phyloP scores from a whole-genome alignment of 1,284 basidiomycete species.

The Rhodotorula sp. region DNA sequence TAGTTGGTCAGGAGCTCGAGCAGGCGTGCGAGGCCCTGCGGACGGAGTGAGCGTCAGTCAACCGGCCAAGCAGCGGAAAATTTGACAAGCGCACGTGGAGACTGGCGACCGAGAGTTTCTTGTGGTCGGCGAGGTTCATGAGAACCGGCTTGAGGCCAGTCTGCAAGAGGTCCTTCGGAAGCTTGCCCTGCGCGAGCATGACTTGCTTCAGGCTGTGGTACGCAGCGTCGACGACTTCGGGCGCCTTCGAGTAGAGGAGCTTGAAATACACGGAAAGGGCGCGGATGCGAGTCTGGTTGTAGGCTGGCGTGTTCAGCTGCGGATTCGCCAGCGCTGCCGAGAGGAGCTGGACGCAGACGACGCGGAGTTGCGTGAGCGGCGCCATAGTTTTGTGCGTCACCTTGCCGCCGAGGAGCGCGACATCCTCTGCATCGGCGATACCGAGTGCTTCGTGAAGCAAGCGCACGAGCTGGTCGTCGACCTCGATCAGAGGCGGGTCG shows the following conservation, averaged over 20 bases:
- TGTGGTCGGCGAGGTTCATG: constrained; percentile 97
- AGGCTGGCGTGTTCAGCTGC: constrained; percentile 81
- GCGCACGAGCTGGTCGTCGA: constrained; percentile 63
- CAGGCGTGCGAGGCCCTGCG: constrained; percentile 84
- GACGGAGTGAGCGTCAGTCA: no score
- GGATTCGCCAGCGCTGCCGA: constrained; percentile 92
- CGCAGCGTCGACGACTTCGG: constrained; percentile 92
- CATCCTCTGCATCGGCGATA: constrained; percentile 91
- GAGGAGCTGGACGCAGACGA: constrained; percentile 88
- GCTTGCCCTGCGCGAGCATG: constrained; percentile 79
- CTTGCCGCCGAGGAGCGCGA: constrained; percentile 68
- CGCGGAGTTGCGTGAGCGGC: constrained; percentile 87
- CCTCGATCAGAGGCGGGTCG: constrained; percentile 51
- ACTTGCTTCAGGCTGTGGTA: constrained; percentile 91
- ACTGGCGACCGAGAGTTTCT: constrained; percentile 88
- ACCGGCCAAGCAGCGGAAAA: background rate
- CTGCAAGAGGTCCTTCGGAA: constrained; percentile 94
- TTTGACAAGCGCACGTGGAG: constrained; percentile 53
- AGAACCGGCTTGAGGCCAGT: constrained; percentile 92
- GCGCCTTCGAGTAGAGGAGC: constrained; percentile 89
- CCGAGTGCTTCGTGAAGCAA: constrained; percentile 92
- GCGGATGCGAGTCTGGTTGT: constrained; percentile 67
- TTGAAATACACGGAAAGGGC: constrained; percentile 86
- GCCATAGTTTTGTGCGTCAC: constrained; percentile 72
- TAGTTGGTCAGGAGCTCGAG: constrained; percentile 95